These are phyloP conservation scores for Microdochium paspali DNA, from an alignment of 2,329 filamentous ascomycete genomes.

Conservation along the genomic window DNA sequence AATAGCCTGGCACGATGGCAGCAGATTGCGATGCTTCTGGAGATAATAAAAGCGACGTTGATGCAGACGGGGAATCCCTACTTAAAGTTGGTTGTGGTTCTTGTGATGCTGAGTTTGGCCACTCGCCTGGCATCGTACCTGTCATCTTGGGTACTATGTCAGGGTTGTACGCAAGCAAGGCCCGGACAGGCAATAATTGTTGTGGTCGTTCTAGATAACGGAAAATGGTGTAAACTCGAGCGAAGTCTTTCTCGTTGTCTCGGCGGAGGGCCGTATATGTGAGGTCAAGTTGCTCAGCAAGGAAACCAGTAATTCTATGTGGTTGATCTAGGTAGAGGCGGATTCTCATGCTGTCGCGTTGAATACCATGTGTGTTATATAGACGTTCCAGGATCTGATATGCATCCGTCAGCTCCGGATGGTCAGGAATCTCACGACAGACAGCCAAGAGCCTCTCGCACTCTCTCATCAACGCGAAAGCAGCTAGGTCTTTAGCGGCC, in stretches of 20 bases:
- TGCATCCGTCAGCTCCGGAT: background rate
- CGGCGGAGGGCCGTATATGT: background rate
- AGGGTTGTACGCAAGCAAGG: background rate
- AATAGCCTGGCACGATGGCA: too few relatives aligned
- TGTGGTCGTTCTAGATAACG: background rate
- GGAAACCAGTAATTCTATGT: background rate
- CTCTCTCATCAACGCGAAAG: background rate
- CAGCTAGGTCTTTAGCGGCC: background rate
- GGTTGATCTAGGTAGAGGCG: background rate
- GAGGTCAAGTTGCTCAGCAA: background rate
- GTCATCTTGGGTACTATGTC: background rate
- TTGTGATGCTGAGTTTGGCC: background rate
- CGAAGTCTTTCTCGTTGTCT: background rate
- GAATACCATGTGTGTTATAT: too few relatives aligned
- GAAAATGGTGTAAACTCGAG: background rate
- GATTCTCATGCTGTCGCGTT: too few relatives aligned
- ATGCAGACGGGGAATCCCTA: background rate
- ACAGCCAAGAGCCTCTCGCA: background rate
- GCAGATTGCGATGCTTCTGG: too few relatives aligned
- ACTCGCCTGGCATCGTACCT: background rate
- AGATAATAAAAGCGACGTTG: background rate
- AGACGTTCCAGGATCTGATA: background rate
- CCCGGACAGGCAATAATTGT: background rate
- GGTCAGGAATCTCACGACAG: background rate
- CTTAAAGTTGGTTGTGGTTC: background rate